A percentile compares a stretch with the other conserved stretches of the same genome.
Evolutionary conservation across 352 stramenopile genomes (phyloP).

Genomic region (Elongisporangium anandrum): DNA sequence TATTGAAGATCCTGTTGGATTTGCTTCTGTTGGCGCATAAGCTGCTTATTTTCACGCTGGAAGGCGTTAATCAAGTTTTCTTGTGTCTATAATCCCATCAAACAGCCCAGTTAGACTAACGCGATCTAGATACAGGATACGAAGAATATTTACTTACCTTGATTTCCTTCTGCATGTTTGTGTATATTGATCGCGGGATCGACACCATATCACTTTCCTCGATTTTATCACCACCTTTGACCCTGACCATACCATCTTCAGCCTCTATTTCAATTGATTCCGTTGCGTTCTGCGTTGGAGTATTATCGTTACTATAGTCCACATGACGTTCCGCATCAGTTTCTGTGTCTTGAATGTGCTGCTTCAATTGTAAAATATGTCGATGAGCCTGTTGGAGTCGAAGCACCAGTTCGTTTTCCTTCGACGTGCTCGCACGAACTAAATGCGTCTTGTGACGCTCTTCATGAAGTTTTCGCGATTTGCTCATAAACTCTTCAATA

Average conservation of each 20-base stretch:
- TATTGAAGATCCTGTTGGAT: conserved; percentile 56
- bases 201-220: background rate
- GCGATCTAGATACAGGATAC: conserved; percentile 1
- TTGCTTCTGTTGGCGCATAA: conserved; percentile 76
- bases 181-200: conserved; percentile 7
- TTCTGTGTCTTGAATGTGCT: conserved; percentile 40
- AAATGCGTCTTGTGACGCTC: conserved; percentile 17
- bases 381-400: conserved; percentile 70
- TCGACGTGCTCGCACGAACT: conserved; percentile 29
- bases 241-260: background rate
- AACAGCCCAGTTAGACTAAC: background rate
- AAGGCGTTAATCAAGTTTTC: conserved; percentile 74
- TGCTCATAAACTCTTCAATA: conserved; percentile 49
- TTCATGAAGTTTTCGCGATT: conserved; percentile 27
- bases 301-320: background rate
- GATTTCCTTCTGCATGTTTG: conserved; percentile 51
- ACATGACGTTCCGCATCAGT: background rate
- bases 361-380: conserved; percentile 63
- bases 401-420: conserved; percentile 56
- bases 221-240: background rate
- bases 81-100: conserved; percentile 35
- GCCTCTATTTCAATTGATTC: background rate
- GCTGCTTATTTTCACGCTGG: conserved; percentile 77
- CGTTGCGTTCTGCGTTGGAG: background rate
- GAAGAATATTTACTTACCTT: conserved; percentile 15